Conservation (phyloP, 768 basidiomycete species). For the Suillus weaverae region DNA sequence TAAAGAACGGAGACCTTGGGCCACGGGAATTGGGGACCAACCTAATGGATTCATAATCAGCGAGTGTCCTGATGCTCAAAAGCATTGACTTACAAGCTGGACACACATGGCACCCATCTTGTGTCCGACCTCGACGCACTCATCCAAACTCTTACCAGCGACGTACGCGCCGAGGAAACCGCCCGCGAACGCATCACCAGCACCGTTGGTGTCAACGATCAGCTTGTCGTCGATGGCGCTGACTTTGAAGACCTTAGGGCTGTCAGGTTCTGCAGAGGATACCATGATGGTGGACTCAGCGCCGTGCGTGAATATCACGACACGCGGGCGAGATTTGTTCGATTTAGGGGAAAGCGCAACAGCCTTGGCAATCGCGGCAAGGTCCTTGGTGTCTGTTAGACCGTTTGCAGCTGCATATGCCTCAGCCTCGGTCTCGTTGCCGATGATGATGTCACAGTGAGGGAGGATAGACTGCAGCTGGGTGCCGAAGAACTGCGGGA, state of each 20-base stretch:
- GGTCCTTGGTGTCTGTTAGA: slow-evolving; percentile 62
- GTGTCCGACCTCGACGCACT: slow-evolving; percentile 84
- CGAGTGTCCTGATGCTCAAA: not conserved
- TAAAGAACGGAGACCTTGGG: slow-evolving; percentile 53
- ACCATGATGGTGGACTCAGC: slow-evolving; percentile 77
- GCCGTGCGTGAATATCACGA: slow-evolving; percentile 92
- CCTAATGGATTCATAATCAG: slow-evolving; percentile 30
- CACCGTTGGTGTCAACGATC: slow-evolving; percentile 97
- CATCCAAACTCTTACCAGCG: slow-evolving; percentile 72
- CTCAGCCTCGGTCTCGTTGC: slow-evolving; percentile 95
- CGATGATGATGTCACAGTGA: slow-evolving; percentile 87
- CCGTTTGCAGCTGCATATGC: slow-evolving; percentile 79
- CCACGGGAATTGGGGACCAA: slow-evolving; percentile 58
- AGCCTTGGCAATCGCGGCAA: slow-evolving; percentile 65
- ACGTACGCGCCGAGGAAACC: slow-evolving; percentile 90
- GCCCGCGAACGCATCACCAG: slow-evolving; percentile 96
- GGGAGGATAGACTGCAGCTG: slow-evolving; percentile 82
- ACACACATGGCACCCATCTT: slow-evolving; percentile 85
- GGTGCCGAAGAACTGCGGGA: slow-evolving; percentile 86
- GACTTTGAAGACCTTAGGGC: slow-evolving; percentile 59
- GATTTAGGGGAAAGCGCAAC: slow-evolving; percentile 78
- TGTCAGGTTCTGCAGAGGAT: slow-evolving; percentile 52
- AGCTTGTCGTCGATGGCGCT: slow-evolving; percentile 52
- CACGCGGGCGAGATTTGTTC: slow-evolving; percentile 73
- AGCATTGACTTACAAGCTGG: slow-evolving; percentile 54